Percentiles rank a stretch among this genome's conserved stretches.
These are phyloP conservation scores for Tetrapisispora iriomotensis DNA, from an alignment of 805 yeast species.

Conservation along the genomic window DNA sequence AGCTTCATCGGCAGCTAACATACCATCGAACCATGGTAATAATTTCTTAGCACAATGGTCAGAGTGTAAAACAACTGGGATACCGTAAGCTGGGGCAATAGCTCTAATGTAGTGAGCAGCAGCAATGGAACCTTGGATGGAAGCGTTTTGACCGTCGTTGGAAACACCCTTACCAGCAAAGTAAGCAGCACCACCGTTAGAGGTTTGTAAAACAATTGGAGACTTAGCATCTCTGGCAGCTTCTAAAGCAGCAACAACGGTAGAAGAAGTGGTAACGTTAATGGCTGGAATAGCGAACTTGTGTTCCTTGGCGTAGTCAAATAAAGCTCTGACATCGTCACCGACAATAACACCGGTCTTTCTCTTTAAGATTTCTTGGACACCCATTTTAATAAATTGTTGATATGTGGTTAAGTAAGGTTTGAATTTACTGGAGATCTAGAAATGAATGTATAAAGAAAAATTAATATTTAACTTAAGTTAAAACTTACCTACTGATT, in stretches of 20 bases:
- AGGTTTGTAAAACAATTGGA: constrained; percentile 93
- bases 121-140: constrained; percentile 90
- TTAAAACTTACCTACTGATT: too few relatives aligned
- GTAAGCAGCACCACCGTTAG: constrained; percentile 99
- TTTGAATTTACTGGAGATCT: constrained; percentile 3
- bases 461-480: too few relatives aligned
- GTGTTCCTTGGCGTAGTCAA: constrained; percentile 86
- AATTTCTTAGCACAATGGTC: constrained; percentile 99
- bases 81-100: constrained; percentile 91
- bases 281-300: constrained; percentile 97
- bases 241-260: constrained; percentile 92
- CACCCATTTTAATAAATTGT: constrained; percentile 39
- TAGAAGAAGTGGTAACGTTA: constrained; percentile 95
- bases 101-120: constrained; percentile 97
- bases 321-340: constrained; percentile 78
- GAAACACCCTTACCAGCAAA: constrained; percentile 98
- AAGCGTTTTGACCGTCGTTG: constrained; percentile 87
- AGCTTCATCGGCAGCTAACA: constrained; percentile 93
- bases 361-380: constrained; percentile 68
- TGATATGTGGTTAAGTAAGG: constrained; percentile 3
- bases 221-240: constrained; percentile 92
- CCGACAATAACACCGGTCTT: constrained; percentile 98
- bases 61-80: constrained; percentile 94
- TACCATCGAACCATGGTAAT: constrained; percentile 97
- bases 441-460: background rate